phyloP scores from a whole-genome alignment of 2,329 filamentous ascomycete genomes.

The Dendrostoma leiphaemia region DNA sequence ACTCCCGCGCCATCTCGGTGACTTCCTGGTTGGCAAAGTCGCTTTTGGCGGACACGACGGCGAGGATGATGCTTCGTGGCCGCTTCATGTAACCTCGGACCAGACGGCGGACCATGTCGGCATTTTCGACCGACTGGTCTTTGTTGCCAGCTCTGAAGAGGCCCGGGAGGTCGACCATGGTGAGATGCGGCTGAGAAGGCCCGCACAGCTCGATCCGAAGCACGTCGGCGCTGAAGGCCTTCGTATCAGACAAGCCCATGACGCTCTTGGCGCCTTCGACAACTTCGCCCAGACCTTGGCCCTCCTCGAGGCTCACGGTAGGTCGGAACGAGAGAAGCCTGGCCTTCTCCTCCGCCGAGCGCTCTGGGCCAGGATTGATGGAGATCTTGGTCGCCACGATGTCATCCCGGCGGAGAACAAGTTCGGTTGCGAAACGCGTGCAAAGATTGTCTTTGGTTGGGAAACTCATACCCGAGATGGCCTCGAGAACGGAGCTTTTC shows the following conservation, averaged over 20 bases:
- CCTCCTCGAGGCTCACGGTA: not conserved
- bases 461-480: constrained; percentile 1
- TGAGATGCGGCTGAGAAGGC: constrained; percentile 44
- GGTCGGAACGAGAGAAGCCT: not conserved
- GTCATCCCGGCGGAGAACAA: not conserved
- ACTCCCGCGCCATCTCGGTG: constrained; percentile 30
- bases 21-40: constrained; percentile 56
- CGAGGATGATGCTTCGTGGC: constrained; percentile 51
- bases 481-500: constrained; percentile 6
- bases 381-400: not conserved
- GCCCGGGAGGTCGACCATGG: constrained; percentile 51
- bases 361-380: not conserved
- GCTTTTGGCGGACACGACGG: constrained; percentile 47
- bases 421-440: constrained; percentile 8
- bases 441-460: not conserved
- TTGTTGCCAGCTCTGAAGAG: constrained; percentile 39
- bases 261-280: constrained; percentile 29
- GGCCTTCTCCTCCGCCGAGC: not conserved
- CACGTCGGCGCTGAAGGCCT: constrained; percentile 37
- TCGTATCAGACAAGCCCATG: constrained; percentile 43
- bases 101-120: constrained; percentile 38
- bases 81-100: constrained; percentile 51
- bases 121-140: constrained; percentile 36
- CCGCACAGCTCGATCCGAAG: constrained; percentile 40
- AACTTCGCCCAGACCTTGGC: constrained; percentile 5